Base-by-base conservation (phyloP, 1,284 basidiomycete genomes). In the Boletus sp. region DNA sequence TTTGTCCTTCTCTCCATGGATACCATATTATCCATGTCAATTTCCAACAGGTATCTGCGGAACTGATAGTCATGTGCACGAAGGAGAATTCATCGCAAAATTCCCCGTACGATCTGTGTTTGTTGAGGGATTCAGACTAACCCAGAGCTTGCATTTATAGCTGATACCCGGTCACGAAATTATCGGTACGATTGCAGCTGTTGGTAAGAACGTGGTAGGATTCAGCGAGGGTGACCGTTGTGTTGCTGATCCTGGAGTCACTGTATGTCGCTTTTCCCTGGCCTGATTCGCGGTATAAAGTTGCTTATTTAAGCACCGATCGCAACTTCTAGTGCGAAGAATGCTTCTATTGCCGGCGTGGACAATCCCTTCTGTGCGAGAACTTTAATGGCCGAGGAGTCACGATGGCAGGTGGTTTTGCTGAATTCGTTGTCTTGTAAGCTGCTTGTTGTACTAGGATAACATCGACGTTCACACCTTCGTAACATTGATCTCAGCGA, bases 121-220 rank as follows among this genome's bases (percentile, higher is more conserved):
- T 36, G 33, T 36, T 49, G 2, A 30, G n/a, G 32, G 8, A 23
- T 49, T 35, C 12, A 16, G 17, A 43, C 26, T 41, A 3, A 38
- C 43, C 41, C 38, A n/a, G 22, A 20, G 30, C 40, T 35, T 38
- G 5, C 2, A 12, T 25, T 41, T 22, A 3, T 55, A 85, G 81
- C 74, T 89, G 45, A 83, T 90, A 44, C 87, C 86, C n/a, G 88
- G 88, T 13, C 89, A 91, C 62, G 88, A 91, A 69, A 77, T 81
- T 9, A 78, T 91, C 32, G 88, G 88, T 14, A 72, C 68, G 8
- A 71, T 91, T 48, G 77, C 78, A 26, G 74, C 80, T 32, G 65
- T 86, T 45, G 90, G 88, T 5, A 81, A 80, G 65, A 73, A 83
- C 51, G 87, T 90, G 17, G 69, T 70, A 47, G 80, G 75, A 14